phyloP scores from a whole-genome alignment of 352 stramenopile species.

The Ophiocytium majus region DNA sequence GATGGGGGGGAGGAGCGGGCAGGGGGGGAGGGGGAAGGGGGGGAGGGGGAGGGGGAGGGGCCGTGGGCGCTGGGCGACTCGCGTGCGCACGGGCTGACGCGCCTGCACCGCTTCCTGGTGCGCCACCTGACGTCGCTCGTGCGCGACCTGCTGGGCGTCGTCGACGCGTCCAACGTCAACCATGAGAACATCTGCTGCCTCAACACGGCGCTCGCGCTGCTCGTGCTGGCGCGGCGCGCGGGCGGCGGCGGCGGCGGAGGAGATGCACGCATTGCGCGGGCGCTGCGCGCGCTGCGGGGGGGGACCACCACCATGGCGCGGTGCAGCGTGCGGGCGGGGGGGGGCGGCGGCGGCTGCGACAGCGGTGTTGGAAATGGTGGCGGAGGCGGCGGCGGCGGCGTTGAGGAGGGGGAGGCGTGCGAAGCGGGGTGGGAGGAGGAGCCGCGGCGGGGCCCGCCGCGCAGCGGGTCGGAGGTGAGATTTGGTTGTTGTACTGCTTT shows the following conservation, averaged over 20 bases:
- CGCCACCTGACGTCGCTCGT: constrained; percentile 65
- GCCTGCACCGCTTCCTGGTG: constrained; percentile 44
- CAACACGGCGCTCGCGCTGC: constrained; percentile 90
- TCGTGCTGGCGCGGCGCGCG: constrained; percentile 80
- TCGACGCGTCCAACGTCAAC: constrained; percentile 89
- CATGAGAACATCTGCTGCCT: constrained; percentile 97
- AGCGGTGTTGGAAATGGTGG: not conserved
- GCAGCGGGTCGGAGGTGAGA: not conserved
- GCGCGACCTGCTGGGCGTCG: constrained; percentile 88
- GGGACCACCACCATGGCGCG: constrained; percentile 9
- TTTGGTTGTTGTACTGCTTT: no score
- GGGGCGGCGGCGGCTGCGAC: not conserved
- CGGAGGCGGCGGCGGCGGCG: not conserved
- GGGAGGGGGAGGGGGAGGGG: not conserved
- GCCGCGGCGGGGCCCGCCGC: not conserved
- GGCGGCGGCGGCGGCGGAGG: not conserved
- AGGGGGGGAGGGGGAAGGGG: constrained; percentile 19
- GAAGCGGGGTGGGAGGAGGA: not conserved
- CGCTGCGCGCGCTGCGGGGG: not conserved
- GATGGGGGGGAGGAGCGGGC: constrained; percentile 26
- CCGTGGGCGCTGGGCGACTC: not conserved
- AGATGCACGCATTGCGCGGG: not conserved
- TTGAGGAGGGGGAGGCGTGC: not conserved
- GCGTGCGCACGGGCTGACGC: not conserved
- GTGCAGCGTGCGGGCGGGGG: not conserved